A percentile compares a stretch with the other conserved stretches of the same genome.
Conservation (phyloP, 2,329 filamentous ascomycete genomes). For the Eurotiales sp. region DNA sequence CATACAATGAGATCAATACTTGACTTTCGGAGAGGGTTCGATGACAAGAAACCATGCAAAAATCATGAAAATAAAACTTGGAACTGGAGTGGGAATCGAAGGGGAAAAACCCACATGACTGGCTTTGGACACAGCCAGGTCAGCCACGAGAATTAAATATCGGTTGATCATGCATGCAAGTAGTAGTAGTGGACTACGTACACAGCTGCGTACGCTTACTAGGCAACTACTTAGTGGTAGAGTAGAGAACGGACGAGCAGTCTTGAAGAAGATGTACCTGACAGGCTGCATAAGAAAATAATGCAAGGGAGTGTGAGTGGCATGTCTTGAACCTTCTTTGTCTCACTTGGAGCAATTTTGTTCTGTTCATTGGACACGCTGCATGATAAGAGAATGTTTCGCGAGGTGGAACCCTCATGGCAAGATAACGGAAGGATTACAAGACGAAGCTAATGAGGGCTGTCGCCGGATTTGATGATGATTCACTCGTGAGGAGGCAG, state of each 20-base stretch:
- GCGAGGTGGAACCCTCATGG: too few species aligned
- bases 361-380: neutral
- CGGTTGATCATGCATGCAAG: conserved; percentile 12
- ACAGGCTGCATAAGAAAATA: conserved; percentile 12
- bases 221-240: too few species aligned
- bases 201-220: neutral
- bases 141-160: conserved; percentile 9
- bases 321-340: neutral
- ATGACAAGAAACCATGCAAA: too few species aligned
- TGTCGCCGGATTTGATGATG: too few species aligned
- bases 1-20: too few species aligned
- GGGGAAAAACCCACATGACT: conserved; percentile 13
- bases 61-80: conserved; percentile 10
- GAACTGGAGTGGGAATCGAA: conserved; percentile 4
- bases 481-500: too few species aligned
- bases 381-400: too few species aligned
- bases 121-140: neutral
- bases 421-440: too few species aligned
- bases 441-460: too few species aligned
- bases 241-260: neutral
- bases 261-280: conserved; percentile 5
- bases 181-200: neutral
- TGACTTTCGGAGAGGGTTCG: too few species aligned
- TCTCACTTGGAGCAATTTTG: too few species aligned
- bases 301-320: conserved; percentile 4